Conservation (phyloP, 805 yeast genomes). For the Ogataea paradorogensis region DNA sequence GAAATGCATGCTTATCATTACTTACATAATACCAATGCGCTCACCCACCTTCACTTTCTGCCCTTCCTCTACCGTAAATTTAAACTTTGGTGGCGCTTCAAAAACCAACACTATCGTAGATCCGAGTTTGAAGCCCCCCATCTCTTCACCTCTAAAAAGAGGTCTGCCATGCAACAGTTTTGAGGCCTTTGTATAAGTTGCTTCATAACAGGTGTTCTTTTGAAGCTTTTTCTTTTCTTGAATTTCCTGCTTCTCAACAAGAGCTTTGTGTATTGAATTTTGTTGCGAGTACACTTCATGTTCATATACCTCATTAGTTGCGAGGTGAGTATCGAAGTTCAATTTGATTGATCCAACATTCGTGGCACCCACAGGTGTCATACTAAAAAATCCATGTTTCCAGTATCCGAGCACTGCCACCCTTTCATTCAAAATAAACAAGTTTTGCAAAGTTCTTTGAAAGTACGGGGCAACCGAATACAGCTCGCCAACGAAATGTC, state of each 20-base stretch:
- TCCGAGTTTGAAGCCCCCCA: conserved; percentile 96
- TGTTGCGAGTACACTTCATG: conserved; percentile 37
- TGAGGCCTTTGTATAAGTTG: conserved; percentile 82
- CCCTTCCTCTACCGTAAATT: conserved; percentile 68
- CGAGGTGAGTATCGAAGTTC: conserved; percentile 85
- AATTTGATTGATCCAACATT: conserved; percentile 94
- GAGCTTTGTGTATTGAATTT: conserved; percentile 1
- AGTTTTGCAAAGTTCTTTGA: conserved; percentile 79
- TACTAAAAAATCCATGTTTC: conserved; percentile 95
- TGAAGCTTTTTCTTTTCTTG: conserved; percentile 40
- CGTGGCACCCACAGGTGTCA: conserved; percentile 99
- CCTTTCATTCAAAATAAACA: conserved; percentile 90
- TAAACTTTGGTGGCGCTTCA: conserved; percentile 86
- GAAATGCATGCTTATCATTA: neutral
- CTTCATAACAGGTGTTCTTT: conserved; percentile 88
- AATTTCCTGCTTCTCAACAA: conserved; percentile 2
- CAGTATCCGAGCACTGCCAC: conserved; percentile 94
- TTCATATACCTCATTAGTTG: conserved; percentile 74
- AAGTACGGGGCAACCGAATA: conserved; percentile 96
- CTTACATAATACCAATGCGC: conserved; percentile 48
- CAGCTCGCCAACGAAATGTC: conserved; percentile 94
- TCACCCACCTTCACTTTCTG: conserved; percentile 85
- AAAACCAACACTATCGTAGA: conserved; percentile 95
- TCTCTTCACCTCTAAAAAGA: conserved; percentile 83
- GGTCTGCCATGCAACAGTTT: conserved; percentile 81